phyloP scores from a whole-genome alignment of 352 stramenopile genomes.

The Phytophthora citrophthora region DNA sequence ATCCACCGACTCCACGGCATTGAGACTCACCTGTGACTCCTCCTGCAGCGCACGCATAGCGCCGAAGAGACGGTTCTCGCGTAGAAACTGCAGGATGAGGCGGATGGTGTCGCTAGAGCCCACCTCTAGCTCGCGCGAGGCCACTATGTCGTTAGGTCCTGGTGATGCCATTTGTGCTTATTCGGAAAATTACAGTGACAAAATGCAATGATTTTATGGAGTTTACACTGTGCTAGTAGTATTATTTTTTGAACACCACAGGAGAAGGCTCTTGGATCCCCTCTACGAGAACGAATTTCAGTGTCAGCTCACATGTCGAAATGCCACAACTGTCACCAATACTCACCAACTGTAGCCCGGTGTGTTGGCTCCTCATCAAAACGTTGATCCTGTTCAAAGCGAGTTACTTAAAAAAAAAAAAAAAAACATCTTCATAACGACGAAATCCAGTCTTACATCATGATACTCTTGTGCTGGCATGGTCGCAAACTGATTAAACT shows the following conservation, averaged over 20 bases:
- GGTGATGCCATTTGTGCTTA: slow-evolving; percentile 2
- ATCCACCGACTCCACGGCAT: slow-evolving; percentile 89
- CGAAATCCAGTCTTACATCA: slow-evolving; percentile 5
- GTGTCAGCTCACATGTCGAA: background rate
- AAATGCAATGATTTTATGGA: no score
- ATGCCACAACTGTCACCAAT: background rate
- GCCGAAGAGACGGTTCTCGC: slow-evolving; percentile 89
- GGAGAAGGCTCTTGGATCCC: slow-evolving; percentile 41
- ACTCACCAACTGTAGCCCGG: slow-evolving; percentile 15
- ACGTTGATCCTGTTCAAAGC: slow-evolving; percentile 8
- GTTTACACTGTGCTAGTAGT: no score
- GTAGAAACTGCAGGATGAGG: slow-evolving; percentile 93
- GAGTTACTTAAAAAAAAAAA: no score
- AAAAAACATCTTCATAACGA: no score
- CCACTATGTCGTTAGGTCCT: background rate
- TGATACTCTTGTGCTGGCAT: slow-evolving; percentile 12
- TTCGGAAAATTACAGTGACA: no score
- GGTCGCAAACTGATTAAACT: slow-evolving; percentile 33
- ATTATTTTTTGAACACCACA: slow-evolving; percentile 55
- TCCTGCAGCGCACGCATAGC: slow-evolving; percentile 88
- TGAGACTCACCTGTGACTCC: slow-evolving; percentile 88
- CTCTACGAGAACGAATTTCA: slow-evolving; percentile 15
- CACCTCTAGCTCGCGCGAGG: slow-evolving; percentile 53
- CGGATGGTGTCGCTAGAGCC: slow-evolving; percentile 84
- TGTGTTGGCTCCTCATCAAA: slow-evolving; percentile 21